A percentile compares a stretch with the other conserved stretches of the same genome.
These are phyloP conservation scores for Flueggea neowawraea DNA, from an alignment of 441 rosid genomes.

Conservation along the genomic window DNA sequence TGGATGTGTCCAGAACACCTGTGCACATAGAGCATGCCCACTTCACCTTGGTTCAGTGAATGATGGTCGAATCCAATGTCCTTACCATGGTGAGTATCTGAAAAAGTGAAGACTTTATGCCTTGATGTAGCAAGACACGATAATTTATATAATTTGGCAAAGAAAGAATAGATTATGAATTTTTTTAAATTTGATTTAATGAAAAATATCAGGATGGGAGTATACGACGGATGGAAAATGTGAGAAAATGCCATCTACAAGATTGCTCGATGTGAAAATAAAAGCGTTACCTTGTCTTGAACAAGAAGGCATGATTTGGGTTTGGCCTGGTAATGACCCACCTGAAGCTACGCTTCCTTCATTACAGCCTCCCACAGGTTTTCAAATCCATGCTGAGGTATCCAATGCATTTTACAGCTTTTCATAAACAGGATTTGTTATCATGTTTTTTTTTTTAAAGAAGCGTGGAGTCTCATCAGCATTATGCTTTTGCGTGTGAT, in stretches of 20 bases:
- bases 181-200: conserved; percentile 8
- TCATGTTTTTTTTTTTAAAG: not conserved
- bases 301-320: conserved; percentile 96
- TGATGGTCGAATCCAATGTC: conserved; percentile 92
- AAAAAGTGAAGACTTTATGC: not conserved
- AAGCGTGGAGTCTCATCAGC: conserved; percentile 2
- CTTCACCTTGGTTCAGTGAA: conserved; percentile 94
- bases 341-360: conserved; percentile 74
- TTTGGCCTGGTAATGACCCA: conserved; percentile 91
- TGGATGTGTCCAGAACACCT: conserved; percentile 88
- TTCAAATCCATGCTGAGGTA: conserved; percentile 93
- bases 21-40: conserved; percentile 98
- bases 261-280: conserved; percentile 58
- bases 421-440: not conserved
- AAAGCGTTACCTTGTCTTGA: conserved; percentile 85
- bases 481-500: conserved; percentile 13
- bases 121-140: not conserved
- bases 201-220: conserved; percentile 74
- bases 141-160: not conserved
- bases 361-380: conserved; percentile 85
- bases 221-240: conserved; percentile 92
- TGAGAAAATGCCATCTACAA: conserved; percentile 90
- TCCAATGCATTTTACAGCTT: not conserved
- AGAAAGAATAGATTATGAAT: conserved; percentile 13
- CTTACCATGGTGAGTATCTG: conserved; percentile 81